Evolutionary conservation across 768 basidiomycete genomes (phyloP), one percentile per base, ranked within the genome.

Genomic region (Xerocomellus amylosporus): DNA sequence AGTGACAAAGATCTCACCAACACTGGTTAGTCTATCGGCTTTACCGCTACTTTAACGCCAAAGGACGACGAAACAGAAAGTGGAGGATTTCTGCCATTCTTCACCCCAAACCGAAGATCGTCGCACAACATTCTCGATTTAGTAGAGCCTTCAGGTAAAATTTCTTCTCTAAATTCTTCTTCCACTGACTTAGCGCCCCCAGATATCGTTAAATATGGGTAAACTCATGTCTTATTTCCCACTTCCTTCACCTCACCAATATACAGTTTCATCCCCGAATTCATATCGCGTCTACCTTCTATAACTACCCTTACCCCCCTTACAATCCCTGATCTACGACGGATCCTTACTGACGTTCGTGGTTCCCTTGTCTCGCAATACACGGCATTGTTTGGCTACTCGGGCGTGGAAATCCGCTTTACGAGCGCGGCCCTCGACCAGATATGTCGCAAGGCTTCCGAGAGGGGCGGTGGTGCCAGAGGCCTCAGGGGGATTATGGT

Each of bases 301-400:
- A 79, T 94, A 34, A 90, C 95, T 5, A 85, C 92, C 1, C 79
- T 98, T 7, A 71, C 87, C 7, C 87, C 90, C 7, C 78, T 98
- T 3, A 87, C 89, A 6, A 80, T 88, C 10, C 67, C 82, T 12
- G 96, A 98, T 70, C 78, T 98, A 17, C 83, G 93, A 26, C 82
- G 87, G n/a, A 91, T 98, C 54, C 79, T 98, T 40, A 91, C 90
- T 2, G 93, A 97, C 61, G 93, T 98, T 47, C 86, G 87, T 64
- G 93, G 95, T 17, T 93, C 93, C 3, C 78, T 98, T 14, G 78
- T 96, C 44, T 91, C 90, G 24, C 96, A 98, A 68, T 97, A 95
- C 63, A 84, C 83, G 26, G 81, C 91, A 4, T 77, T 93, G 37
- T 94, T 95, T 66, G 84, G 81, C 28, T 87, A 87, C 62, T 92